Evolutionary conservation across 2,329 filamentous ascomycete species (phyloP).

Genomic region (Colletotrichum scovillei): DNA sequence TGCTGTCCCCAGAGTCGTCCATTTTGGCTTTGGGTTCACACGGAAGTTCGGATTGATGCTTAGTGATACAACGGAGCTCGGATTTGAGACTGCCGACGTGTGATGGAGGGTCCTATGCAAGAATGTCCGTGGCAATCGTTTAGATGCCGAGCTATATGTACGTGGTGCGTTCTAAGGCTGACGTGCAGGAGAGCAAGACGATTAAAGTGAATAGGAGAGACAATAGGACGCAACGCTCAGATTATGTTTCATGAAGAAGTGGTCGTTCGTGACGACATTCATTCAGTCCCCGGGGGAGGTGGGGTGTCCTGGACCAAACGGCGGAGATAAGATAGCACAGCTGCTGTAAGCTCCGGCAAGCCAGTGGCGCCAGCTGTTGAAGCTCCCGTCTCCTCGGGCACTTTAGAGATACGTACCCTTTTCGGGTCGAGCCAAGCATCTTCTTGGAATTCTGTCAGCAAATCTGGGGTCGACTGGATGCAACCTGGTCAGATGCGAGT

Average conservation of each 20-base stretch:
- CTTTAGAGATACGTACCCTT: neutral
- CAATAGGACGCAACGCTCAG: conserved; percentile 1
- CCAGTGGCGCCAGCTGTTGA: conserved; percentile 1
- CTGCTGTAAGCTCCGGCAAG: conserved; percentile 29
- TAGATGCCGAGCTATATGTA: neutral
- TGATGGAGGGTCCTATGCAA: conserved; percentile 3
- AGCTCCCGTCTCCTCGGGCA: neutral
- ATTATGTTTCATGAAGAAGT: conserved; percentile 24
- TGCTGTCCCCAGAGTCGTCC: neutral
- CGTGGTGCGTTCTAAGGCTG: neutral
- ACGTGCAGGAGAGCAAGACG: neutral
- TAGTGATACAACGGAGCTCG: conserved; percentile 33
- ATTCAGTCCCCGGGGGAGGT: conserved; percentile 28
- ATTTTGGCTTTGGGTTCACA: conserved; percentile 22
- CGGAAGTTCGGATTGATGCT: conserved; percentile 28
- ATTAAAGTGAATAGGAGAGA: neutral
- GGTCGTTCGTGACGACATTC: conserved; percentile 35
- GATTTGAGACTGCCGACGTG: conserved; percentile 32
- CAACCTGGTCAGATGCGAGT: conserved; percentile 10
- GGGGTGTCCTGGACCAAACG: conserved; percentile 25
- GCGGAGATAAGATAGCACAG: conserved; percentile 35
- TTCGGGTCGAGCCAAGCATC: neutral
- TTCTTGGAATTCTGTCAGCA: conserved; percentile 4
- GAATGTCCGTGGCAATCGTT: neutral
- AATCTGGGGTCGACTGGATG: conserved; percentile 23